Evolutionary conservation across 352 stramenopile species (phyloP).

Genomic region (Pythium folliculosum): DNA sequence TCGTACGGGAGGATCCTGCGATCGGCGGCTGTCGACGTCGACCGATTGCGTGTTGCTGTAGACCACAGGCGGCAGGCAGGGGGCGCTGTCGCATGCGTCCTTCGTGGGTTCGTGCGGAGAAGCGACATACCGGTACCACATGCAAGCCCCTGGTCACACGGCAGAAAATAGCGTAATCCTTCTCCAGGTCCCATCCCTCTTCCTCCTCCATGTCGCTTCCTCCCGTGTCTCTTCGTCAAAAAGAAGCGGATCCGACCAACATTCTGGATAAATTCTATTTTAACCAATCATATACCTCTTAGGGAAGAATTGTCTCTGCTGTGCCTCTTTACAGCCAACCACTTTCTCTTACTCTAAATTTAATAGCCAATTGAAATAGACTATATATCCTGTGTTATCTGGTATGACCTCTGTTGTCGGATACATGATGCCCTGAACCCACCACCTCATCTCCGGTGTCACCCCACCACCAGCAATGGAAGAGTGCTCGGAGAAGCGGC

Average conservation of each 20-base stretch:
- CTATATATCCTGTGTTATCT: background rate
- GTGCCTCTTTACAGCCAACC: background rate
- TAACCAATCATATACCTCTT: background rate
- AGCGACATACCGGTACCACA: background rate
- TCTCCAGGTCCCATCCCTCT: background rate
- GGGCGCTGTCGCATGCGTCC: slow-evolving; percentile 11
- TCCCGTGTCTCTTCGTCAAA: slow-evolving; percentile 7
- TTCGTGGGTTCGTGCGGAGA: slow-evolving; percentile 9
- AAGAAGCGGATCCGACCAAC: background rate
- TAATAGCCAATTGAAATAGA: background rate
- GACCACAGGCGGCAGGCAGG: background rate
- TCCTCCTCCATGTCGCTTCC: slow-evolving; percentile 10
- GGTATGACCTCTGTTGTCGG: background rate
- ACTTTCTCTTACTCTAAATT: too few species aligned
- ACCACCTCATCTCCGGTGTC: background rate
- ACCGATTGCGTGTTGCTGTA: background rate
- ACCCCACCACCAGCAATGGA: background rate
- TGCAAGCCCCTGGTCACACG: background rate
- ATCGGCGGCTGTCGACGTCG: background rate
- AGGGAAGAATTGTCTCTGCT: background rate
- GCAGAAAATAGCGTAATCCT: slow-evolving; percentile 1
- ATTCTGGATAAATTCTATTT: background rate
- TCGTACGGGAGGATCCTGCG: background rate
- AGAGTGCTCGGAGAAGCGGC: background rate
- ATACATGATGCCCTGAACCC: slow-evolving; percentile 2